These are phyloP conservation scores for Myriosclerotinia duriaeana DNA, from an alignment of 2,329 filamentous ascomycete species.

Conservation along the genomic window DNA sequence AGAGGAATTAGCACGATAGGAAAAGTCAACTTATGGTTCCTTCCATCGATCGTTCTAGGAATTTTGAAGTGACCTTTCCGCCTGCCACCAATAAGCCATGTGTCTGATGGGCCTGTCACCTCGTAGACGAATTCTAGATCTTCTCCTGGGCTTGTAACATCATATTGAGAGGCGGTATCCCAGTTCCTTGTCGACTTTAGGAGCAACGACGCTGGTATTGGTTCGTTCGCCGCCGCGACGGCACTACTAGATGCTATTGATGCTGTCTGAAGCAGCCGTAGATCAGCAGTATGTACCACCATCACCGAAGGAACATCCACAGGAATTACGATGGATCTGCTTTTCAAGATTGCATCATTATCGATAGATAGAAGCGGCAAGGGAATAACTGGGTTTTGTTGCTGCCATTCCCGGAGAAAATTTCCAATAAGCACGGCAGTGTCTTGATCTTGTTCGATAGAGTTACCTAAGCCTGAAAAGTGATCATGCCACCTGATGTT, in stretches of 20 bases:
- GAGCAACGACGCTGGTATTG: constrained; percentile 61
- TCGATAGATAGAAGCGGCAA: constrained; percentile 32
- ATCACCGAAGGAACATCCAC: constrained; percentile 85
- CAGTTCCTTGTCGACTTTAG: constrained; percentile 63
- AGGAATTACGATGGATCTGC: constrained; percentile 74
- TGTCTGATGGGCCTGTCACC: constrained; percentile 68
- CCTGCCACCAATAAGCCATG: constrained; percentile 83
- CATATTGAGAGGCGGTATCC: constrained; percentile 49
- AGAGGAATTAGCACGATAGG: constrained; percentile 78
- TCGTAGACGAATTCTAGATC: constrained; percentile 81
- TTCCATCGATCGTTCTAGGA: constrained; percentile 47
- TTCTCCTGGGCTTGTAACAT: constrained; percentile 22
- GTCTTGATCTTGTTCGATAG: constrained; percentile 34
- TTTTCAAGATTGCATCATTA: constrained; percentile 42
- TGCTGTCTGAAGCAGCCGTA: constrained; percentile 51
- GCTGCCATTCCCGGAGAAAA: constrained; percentile 35
- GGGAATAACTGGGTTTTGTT: constrained; percentile 32
- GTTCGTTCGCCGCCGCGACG: constrained; percentile 60
- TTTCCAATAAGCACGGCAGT: constrained; percentile 32
- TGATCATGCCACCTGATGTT: constrained; percentile 50
- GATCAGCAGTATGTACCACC: constrained; percentile 76
- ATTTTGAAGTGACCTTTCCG: constrained; percentile 76
- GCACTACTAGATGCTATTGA: constrained; percentile 41
- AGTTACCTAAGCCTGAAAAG: constrained; percentile 51
- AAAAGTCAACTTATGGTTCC: constrained; percentile 50